Conservation (phyloP, 2,329 filamentous ascomycete genomes). For the Fusarium papillatum region DNA sequence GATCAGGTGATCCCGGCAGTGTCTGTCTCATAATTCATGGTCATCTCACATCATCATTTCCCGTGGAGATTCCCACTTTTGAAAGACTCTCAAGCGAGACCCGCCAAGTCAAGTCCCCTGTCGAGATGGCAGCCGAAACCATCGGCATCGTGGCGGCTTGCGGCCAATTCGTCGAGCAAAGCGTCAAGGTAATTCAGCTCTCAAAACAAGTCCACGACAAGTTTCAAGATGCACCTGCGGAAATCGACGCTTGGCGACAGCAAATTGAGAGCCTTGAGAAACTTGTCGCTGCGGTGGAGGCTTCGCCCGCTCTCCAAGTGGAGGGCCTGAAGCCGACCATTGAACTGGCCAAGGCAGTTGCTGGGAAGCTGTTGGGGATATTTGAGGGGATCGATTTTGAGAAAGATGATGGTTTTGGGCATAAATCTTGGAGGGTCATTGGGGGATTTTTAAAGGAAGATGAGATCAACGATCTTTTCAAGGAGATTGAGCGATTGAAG, state of each 20-base stretch:
- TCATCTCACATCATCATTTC: background rate
- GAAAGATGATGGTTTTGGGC: background rate
- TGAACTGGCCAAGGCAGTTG: background rate
- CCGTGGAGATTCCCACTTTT: background rate
- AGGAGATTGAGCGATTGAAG: slow-evolving; percentile 9
- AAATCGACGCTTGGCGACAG: background rate
- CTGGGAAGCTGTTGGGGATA: background rate
- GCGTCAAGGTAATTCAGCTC: slow-evolving; percentile 7
- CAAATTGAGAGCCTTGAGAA: background rate
- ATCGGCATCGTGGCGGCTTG: slow-evolving; percentile 5
- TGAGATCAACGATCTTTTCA: slow-evolving; percentile 1
- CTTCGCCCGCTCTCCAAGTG: background rate
- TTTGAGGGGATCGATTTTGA: slow-evolving; percentile 10
- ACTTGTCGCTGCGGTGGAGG: background rate
- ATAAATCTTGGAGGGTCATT: slow-evolving; percentile 8
- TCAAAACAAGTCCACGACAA: background rate
- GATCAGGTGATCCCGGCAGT: background rate
- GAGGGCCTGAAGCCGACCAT: background rate
- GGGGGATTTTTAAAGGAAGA: background rate
- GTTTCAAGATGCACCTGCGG: background rate
- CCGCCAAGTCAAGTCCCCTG: background rate
- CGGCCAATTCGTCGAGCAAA: slow-evolving; percentile 11
- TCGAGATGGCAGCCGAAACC: slow-evolving; percentile 1
- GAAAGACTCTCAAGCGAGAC: background rate
- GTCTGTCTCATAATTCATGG: background rate